These are phyloP conservation scores for Spergularia azorica DNA, from an alignment of 179 eudicot species.

Conservation along the genomic window DNA sequence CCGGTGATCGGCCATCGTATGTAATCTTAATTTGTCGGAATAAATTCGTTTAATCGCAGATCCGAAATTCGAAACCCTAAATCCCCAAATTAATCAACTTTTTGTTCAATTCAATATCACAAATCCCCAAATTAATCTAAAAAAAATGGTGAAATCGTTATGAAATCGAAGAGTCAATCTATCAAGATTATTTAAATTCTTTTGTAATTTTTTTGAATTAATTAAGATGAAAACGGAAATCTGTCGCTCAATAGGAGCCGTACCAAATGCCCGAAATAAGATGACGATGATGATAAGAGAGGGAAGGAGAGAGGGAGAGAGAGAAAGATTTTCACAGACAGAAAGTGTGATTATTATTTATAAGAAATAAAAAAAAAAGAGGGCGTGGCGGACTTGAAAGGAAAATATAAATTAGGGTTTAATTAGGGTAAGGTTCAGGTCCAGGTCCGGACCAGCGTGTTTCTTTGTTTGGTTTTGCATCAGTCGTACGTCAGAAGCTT, in stretches of 20 bases:
- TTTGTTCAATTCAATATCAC: slow-evolving; percentile 4
- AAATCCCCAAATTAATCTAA: neutral
- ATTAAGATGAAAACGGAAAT: no score
- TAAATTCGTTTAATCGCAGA: neutral
- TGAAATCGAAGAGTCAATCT: neutral
- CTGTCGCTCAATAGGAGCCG: no score
- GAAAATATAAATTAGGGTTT: slow-evolving; percentile 20
- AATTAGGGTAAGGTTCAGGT: neutral
- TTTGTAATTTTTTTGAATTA: no score
- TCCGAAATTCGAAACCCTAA: slow-evolving; percentile 21
- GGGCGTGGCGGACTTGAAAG: slow-evolving; percentile 30
- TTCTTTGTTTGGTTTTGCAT: neutral
- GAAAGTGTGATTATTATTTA: neutral
- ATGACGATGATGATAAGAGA: neutral
- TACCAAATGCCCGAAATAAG: neutral
- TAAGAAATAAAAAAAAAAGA: neutral
- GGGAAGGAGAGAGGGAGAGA: slow-evolving; percentile 5
- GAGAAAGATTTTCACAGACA: neutral
- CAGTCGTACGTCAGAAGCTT: neutral
- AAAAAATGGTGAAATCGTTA: neutral
- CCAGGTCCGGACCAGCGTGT: slow-evolving; percentile 12
- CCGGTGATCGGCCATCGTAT: slow-evolving; percentile 31
- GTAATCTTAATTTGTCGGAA: neutral
- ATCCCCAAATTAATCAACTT: neutral
- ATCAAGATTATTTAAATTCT: no score